These are phyloP conservation scores for Nasturtium officinale DNA, from an alignment of 345 rosid genomes.

Conservation along the genomic window DNA sequence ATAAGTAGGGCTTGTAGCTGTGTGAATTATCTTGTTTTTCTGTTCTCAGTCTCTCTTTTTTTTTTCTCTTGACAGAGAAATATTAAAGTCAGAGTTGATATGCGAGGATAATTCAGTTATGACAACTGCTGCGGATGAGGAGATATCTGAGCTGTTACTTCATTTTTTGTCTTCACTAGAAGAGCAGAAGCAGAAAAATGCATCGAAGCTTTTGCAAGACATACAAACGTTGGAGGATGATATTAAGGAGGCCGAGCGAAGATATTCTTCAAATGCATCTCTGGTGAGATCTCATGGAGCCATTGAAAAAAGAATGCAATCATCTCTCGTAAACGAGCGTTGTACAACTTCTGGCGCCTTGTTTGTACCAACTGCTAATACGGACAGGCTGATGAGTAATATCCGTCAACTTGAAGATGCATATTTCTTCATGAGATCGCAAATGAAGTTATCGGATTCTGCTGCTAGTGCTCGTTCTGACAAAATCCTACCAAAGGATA, in stretches of 20 bases:
- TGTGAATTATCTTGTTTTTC: slow-evolving; percentile 7
- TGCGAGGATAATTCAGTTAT: slow-evolving; percentile 42
- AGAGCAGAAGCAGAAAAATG: slow-evolving; percentile 64
- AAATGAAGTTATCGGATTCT: slow-evolving; percentile 47
- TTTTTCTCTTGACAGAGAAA: slow-evolving; percentile 62
- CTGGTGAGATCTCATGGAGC: slow-evolving; percentile 39
- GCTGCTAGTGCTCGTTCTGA: slow-evolving; percentile 46
- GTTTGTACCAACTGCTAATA: slow-evolving; percentile 46
- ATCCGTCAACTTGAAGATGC: slow-evolving; percentile 73
- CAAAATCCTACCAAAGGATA: slow-evolving; percentile 46
- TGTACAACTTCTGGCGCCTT: slow-evolving; percentile 42
- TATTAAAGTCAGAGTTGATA: slow-evolving; percentile 72
- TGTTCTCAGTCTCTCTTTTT: slow-evolving; percentile 32
- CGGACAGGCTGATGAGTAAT: slow-evolving; percentile 58
- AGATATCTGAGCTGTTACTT: slow-evolving; percentile 62
- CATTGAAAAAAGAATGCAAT: slow-evolving; percentile 37
- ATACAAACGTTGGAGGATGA: slow-evolving; percentile 66
- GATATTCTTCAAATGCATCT: slow-evolving; percentile 44
- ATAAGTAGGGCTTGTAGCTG: not conserved
- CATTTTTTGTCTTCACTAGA: slow-evolving; percentile 64
- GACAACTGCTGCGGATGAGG: slow-evolving; percentile 49
- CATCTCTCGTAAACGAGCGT: slow-evolving; percentile 27
- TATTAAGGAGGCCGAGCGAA: slow-evolving; percentile 66
- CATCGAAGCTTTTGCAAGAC: slow-evolving; percentile 62
- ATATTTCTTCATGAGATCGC: slow-evolving; percentile 73